Base-by-base conservation (phyloP, 2,329 filamentous ascomycete genomes). In the Tothia fuscella region DNA sequence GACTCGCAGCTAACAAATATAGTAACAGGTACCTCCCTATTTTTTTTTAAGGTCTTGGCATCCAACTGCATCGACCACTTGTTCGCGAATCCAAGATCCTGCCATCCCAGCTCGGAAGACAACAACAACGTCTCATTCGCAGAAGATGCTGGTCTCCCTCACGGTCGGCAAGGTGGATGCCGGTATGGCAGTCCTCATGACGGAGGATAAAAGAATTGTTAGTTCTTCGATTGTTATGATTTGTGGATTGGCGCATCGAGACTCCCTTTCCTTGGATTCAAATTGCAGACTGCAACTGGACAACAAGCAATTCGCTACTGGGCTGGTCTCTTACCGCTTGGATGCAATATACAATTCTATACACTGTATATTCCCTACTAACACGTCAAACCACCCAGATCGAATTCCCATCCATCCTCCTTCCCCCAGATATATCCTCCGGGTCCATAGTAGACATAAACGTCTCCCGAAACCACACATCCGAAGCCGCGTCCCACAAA, bases 161-260 rank as follows among this genome's bases (percentile, higher is more conserved):
- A 96, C 89, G 38, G 91, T 98, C 64, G 91, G 91, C 71, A 98
- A 98, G 70, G 91, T 98, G 65, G 91, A 98, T 65, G 91, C 91
- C 56, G 91, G 91, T 65, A 89, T 98, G 59, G 93, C 91, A 38
- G 91, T 98, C 48, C 80, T 98, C 42, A 70, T 98, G 57, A 98
- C 91, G 36, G 83, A 93, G 59, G 91, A 98, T 64, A 96, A 96
- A 66, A 81, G 91, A 59, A 74, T 98, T 55, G 89, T 95, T 76
- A 56, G 80, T 63, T 47, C 42, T 37, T 38, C 43, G 41, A n/a
- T 7, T 2, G 32, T 36, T 48, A 51, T 51, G 49, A 46, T 49
- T 44, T 39, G n/a, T n/a, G n/a, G n/a, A n/a, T n/a, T n/a, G n/a
- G n/a, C n/a, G n/a, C n/a, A n/a, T n/a, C n/a, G n/a, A n/a, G n/a